Evolutionary conservation across 805 yeast species (phyloP).

Genomic region (Candida corydali): DNA sequence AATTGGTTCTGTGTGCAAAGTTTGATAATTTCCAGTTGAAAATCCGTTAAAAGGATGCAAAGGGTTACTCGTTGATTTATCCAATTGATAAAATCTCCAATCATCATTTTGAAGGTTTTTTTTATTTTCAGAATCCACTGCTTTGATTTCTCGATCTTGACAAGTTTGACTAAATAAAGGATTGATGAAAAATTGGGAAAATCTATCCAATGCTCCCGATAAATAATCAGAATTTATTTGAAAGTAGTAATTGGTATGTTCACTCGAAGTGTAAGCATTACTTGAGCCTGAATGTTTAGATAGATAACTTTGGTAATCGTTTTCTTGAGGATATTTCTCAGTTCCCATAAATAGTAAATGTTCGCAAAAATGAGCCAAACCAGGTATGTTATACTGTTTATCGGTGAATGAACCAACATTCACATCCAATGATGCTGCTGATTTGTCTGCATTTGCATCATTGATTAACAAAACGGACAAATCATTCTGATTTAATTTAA

Average conservation of each 20-base stretch:
- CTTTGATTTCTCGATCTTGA: slow-evolving; percentile 87
- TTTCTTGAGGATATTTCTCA: slow-evolving; percentile 67
- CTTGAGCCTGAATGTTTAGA: slow-evolving; percentile 84
- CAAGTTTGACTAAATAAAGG: slow-evolving; percentile 75
- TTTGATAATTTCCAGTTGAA: slow-evolving; percentile 81
- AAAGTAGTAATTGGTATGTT: slow-evolving; percentile 87
- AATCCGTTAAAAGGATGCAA: slow-evolving; percentile 83
- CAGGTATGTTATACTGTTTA: slow-evolving; percentile 53
- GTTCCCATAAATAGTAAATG: slow-evolving; percentile 78
- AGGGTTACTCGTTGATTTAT: slow-evolving; percentile 67
- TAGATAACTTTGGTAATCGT: slow-evolving; percentile 68
- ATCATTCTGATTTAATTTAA: slow-evolving; percentile 51
- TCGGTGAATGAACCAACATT: slow-evolving; percentile 75
- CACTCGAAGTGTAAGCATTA: slow-evolving; percentile 87
- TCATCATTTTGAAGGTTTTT: slow-evolving; percentile 85
- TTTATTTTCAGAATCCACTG: slow-evolving; percentile 94
- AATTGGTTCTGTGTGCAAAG: slow-evolving; percentile 67
- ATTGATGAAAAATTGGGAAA: slow-evolving; percentile 84
- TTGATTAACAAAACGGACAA: slow-evolving; percentile 60
- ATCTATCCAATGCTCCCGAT: slow-evolving; percentile 87
- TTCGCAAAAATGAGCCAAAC: slow-evolving; percentile 71
- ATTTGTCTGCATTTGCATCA: slow-evolving; percentile 66
- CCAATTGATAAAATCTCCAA: slow-evolving; percentile 87
- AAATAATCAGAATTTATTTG: slow-evolving; percentile 74
- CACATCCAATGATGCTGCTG: slow-evolving; percentile 79